Conservation (phyloP, 169 alveolate species). For the Plasmodium berghei region DNA sequence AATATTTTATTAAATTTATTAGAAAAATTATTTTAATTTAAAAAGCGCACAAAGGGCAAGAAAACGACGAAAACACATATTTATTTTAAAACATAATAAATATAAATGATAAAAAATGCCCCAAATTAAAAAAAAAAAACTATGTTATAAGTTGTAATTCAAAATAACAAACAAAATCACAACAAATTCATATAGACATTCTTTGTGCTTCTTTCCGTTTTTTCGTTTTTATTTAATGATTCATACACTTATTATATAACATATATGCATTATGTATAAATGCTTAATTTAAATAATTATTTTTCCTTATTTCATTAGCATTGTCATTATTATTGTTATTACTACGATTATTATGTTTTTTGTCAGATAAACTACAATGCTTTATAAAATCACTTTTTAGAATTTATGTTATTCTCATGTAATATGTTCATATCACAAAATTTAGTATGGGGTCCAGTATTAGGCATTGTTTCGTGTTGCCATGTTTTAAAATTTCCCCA, state of each 20-base stretch:
- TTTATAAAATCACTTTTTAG: constrained; percentile 21
- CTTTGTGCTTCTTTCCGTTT: too few species aligned
- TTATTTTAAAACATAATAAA: constrained; percentile 21
- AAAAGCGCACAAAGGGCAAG: neutral
- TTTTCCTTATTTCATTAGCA: too few species aligned
- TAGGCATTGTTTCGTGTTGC: constrained; percentile 12
- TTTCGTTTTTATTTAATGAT: too few species aligned
- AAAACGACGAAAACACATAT: constrained; percentile 17
- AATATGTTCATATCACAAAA: constrained; percentile 72
- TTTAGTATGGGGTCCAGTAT: constrained; percentile 58
- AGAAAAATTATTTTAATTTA: constrained; percentile 61
- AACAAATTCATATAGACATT: neutral
- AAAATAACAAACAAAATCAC: constrained; percentile 8
- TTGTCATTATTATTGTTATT: too few species aligned
- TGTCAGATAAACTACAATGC: neutral
- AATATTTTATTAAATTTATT: constrained; percentile 70
- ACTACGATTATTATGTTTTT: too few species aligned
- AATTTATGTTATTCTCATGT: constrained; percentile 46
- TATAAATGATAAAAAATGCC: neutral
- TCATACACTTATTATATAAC: too few species aligned
- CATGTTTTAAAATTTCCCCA: constrained; percentile 76
- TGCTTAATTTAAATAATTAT: too few species aligned
- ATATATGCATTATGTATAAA: too few species aligned
- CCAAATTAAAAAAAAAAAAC: neutral
- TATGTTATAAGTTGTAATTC: constrained; percentile 3